Percentiles rank a stretch among this genome's conserved stretches.
These are phyloP conservation scores for Cladosporium oxysporum DNA, from an alignment of 2,329 filamentous ascomycete genomes.

Conservation along the genomic window DNA sequence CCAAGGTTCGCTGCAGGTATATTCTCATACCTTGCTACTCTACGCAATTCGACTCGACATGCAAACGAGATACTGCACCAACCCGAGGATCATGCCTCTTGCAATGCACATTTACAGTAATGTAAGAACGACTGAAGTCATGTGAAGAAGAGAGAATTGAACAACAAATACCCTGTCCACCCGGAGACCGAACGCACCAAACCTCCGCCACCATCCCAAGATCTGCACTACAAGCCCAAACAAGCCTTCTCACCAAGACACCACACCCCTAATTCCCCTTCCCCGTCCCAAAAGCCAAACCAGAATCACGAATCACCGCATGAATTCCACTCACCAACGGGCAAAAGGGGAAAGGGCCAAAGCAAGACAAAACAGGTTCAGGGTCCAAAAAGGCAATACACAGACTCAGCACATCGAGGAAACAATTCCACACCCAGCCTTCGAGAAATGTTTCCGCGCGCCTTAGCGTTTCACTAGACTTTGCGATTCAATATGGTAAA, in stretches of 20 bases:
- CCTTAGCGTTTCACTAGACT: too few relatives aligned
- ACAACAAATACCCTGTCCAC: neutral
- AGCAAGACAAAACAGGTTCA: neutral
- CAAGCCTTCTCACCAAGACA: neutral
- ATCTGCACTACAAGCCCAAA: neutral
- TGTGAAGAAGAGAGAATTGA: neutral
- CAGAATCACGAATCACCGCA: too few relatives aligned
- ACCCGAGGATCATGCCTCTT: neutral
- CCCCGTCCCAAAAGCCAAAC: neutral
- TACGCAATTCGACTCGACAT: neutral
- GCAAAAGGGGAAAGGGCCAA: neutral
- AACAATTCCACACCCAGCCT: too few relatives aligned
- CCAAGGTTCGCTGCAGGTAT: neutral
- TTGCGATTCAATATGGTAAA: too few relatives aligned
- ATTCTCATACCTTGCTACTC: neutral
- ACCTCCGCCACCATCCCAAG: neutral
- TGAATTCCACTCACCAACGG: neutral
- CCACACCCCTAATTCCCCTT: neutral
- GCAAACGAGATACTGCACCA: neutral
- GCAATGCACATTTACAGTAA: neutral
- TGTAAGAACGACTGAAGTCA: neutral
- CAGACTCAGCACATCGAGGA: neutral
- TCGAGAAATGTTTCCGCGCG: too few relatives aligned
- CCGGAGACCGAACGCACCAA: neutral
- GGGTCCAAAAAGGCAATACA: neutral